A percentile compares a stretch with the other conserved stretches of the same genome.
phyloP scores from a whole-genome alignment of 768 basidiomycete genomes.

The Psilocybe subaeruginosa region DNA sequence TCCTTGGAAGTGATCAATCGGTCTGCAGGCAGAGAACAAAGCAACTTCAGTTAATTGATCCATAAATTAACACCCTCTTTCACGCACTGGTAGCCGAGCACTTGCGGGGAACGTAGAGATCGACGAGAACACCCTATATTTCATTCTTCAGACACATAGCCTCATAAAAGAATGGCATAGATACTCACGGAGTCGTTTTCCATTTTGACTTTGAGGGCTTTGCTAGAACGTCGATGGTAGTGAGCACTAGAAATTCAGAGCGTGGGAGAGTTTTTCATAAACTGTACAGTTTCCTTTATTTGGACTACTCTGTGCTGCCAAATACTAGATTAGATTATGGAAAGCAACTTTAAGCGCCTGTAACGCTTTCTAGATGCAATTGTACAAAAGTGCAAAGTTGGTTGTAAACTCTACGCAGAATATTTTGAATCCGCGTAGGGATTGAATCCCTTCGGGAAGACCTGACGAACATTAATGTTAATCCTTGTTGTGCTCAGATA shows the following conservation, averaged over 20 bases:
- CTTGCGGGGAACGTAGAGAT: constrained; percentile 99
- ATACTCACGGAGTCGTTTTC: constrained; percentile 87
- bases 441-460: constrained; percentile 74
- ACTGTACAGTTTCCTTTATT: constrained; percentile 37
- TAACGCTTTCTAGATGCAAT: background rate
- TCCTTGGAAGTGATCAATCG: constrained; percentile 99
- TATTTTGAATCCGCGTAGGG: constrained; percentile 22
- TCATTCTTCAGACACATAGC: constrained; percentile 5
- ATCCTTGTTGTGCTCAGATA: constrained; percentile 76
- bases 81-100: constrained; percentile 94
- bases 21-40: constrained; percentile 52
- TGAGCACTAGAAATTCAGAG: constrained; percentile 23
- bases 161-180: constrained; percentile 4
- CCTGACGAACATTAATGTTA: constrained; percentile 92
- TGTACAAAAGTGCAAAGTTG: background rate
- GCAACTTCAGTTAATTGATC: constrained; percentile 3
- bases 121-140: constrained; percentile 91
- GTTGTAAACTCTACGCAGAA: background rate
- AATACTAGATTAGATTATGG: constrained; percentile 7
- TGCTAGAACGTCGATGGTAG: constrained; percentile 23
- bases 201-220: constrained; percentile 53
- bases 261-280: constrained; percentile 40
- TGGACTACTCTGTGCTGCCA: constrained; percentile 1
- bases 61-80: background rate
- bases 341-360: background rate